Conservation (phyloP, 306 rosid genomes). For the Rubus idaeus region DNA sequence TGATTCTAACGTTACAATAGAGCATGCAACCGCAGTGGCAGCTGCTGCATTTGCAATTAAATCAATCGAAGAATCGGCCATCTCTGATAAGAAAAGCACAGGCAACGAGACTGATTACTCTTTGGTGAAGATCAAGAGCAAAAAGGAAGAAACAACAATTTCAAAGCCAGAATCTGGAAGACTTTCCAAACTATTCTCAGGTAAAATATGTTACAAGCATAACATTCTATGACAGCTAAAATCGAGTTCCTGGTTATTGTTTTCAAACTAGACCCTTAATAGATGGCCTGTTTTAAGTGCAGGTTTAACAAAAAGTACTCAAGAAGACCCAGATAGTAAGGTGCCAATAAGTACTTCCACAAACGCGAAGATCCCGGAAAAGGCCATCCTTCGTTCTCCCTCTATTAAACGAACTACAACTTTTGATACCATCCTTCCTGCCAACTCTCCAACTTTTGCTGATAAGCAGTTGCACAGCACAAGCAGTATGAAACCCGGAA, state of each 20-base stretch:
- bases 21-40: constrained; percentile 67
- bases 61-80: constrained; percentile 35
- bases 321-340: constrained; percentile 37
- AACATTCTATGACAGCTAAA: neutral
- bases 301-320: constrained; percentile 37
- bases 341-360: constrained; percentile 26
- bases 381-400: constrained; percentile 27
- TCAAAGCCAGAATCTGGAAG: constrained; percentile 28
- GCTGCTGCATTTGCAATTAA: constrained; percentile 64
- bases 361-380: constrained; percentile 33
- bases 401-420: constrained; percentile 37
- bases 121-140: constrained; percentile 33
- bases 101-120: constrained; percentile 28
- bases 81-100: neutral
- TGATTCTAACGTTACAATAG: constrained; percentile 39
- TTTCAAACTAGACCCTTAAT: neutral
- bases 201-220: constrained; percentile 32
- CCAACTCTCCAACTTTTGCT: constrained; percentile 32
- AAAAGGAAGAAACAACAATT: constrained; percentile 37
- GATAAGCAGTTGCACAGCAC: constrained; percentile 18
- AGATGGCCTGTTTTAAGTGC: constrained; percentile 25
- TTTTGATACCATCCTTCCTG: constrained; percentile 17
- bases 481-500: constrained; percentile 27
- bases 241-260: neutral
- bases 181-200: constrained; percentile 47